These are phyloP conservation scores for Paspalum notatum DNA, from an alignment of 176 grass and related monocot genomes.

Conservation along the genomic window DNA sequence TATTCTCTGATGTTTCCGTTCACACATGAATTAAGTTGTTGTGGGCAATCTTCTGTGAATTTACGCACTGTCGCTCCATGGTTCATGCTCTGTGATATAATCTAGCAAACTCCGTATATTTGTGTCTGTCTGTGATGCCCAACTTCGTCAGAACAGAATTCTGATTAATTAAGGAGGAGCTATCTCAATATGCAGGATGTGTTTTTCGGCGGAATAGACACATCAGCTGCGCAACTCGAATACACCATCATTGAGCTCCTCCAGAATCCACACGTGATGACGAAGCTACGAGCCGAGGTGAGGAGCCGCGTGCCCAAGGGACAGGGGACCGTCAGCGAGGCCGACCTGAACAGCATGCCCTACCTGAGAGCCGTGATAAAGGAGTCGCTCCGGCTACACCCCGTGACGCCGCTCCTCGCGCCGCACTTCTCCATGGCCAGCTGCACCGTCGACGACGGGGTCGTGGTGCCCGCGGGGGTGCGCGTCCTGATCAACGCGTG, in stretches of 20 bases:
- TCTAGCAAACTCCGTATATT: no score
- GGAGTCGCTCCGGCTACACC: slow-evolving; percentile 47
- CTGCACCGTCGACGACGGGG: slow-evolving; percentile 40
- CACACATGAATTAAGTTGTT: background rate
- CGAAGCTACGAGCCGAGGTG: slow-evolving; percentile 49
- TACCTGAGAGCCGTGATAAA: slow-evolving; percentile 52
- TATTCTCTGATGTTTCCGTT: background rate
- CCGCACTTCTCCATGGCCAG: slow-evolving; percentile 37
- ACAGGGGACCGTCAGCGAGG: slow-evolving; percentile 26
- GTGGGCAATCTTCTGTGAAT: background rate
- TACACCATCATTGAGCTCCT: slow-evolving; percentile 47
- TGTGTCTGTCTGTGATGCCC: no score
- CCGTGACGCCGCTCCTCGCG: slow-evolving; percentile 35
- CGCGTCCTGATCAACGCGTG: background rate
- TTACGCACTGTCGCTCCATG: background rate
- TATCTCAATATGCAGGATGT: slow-evolving; percentile 43
- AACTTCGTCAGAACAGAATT: background rate
- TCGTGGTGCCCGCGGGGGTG: slow-evolving; percentile 26
- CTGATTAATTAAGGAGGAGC: background rate
- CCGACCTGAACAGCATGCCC: slow-evolving; percentile 5
- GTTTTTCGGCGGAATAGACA: slow-evolving; percentile 47
- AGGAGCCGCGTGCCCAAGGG: background rate
- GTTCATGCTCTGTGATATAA: no score
- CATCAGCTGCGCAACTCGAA: slow-evolving; percentile 39
- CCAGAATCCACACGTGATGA: slow-evolving; percentile 21